Percentiles rank a stretch among this genome's conserved stretches.
Evolutionary conservation across 176 grass and related monocot genomes (phyloP).

Genomic region (Microstegium vimineum): DNA sequence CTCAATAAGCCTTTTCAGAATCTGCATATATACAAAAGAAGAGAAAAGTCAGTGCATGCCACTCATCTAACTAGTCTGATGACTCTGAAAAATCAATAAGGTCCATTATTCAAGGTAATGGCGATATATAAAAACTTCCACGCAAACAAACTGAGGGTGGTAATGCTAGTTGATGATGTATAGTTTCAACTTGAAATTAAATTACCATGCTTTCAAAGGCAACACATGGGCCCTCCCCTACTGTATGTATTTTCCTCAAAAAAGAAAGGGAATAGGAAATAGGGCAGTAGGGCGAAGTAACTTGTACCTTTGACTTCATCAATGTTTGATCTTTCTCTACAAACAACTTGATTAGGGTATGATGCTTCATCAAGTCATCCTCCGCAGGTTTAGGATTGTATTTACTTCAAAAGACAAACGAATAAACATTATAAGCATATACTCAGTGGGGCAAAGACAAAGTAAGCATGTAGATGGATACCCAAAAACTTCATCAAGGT

Average conservation of each 20-base stretch:
- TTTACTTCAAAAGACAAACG: background rate
- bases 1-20: background rate
- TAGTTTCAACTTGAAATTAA: background rate
- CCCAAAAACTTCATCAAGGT: slow-evolving; percentile 45
- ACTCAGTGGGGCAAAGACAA: background rate
- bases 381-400: background rate
- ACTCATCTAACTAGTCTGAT: background rate
- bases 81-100: background rate
- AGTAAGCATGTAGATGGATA: slow-evolving; percentile 12
- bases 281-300: background rate
- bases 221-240: background rate
- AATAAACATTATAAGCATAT: background rate
- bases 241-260: background rate
- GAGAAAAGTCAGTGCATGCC: background rate
- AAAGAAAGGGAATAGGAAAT: background rate
- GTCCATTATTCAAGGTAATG: background rate
- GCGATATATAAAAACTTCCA: background rate
- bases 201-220: background rate
- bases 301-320: background rate
- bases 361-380: background rate
- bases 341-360: background rate
- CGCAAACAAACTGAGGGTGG: background rate
- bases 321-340: background rate
- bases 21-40: background rate
- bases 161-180: background rate